Percentiles rank a stretch among this genome's conserved stretches.
Conservation (phyloP, 225 moss, liverwort and hornwort genomes). For the Neckera pumila region DNA sequence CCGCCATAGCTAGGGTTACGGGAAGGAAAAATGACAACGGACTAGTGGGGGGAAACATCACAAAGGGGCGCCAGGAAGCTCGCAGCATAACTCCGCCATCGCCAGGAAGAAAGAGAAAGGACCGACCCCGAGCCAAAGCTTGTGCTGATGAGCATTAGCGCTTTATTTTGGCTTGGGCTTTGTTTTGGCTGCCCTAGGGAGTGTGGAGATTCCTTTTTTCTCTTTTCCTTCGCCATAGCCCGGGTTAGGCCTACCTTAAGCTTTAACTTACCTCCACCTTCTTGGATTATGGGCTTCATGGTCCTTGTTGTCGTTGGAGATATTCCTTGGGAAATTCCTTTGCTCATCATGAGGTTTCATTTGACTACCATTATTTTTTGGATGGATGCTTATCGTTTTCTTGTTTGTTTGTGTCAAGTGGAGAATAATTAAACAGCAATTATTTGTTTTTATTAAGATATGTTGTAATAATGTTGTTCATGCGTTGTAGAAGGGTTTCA, state of each 20-base stretch:
- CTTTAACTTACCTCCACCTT: background rate
- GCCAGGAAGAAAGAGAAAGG: background rate
- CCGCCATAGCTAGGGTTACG: conserved; percentile 8
- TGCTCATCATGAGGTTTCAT: background rate
- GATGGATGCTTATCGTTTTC: background rate
- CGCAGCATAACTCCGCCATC: background rate
- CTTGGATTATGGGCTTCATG: background rate
- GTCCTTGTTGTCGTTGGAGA: background rate
- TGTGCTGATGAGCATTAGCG: background rate
- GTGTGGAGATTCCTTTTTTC: background rate
- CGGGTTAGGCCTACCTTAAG: background rate
- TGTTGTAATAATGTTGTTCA: background rate
- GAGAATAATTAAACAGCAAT: background rate
- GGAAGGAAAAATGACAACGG: background rate
- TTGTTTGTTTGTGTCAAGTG: background rate
- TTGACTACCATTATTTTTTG: background rate
- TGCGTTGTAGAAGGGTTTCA: background rate
- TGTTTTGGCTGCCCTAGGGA: background rate
- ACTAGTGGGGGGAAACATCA: background rate
- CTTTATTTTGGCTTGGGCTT: background rate
- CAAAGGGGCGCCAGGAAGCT: background rate
- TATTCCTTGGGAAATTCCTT: background rate
- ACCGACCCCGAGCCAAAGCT: background rate
- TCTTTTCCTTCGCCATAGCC: background rate
- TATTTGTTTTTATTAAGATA: background rate